phyloP scores from a whole-genome alignment of 208 protist species.

The Acanthamoeba lenticulata region DNA sequence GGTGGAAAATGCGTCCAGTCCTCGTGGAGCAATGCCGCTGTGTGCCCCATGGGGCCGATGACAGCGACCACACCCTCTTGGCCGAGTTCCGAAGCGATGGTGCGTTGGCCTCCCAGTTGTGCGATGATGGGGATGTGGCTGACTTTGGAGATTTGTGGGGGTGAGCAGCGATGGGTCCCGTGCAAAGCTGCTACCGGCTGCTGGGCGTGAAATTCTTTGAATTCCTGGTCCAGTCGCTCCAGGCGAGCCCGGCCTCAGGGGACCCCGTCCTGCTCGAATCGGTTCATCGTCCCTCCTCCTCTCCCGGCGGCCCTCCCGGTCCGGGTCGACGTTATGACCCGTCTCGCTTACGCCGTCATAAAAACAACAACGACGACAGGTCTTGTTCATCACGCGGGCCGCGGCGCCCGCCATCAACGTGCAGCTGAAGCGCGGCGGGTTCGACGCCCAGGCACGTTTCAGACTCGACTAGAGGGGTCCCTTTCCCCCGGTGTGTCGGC shows the following conservation, averaged over 20 bases:
- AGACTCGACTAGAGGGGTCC: background rate
- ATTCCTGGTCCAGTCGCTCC: background rate
- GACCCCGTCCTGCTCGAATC: background rate
- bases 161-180: background rate
- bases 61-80: background rate
- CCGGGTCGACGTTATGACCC: background rate
- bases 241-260: background rate
- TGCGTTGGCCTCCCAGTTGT: too few species aligned
- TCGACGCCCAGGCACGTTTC: background rate
- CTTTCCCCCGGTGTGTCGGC: background rate
- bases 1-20: background rate
- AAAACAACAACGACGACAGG: too few species aligned
- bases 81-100: background rate
- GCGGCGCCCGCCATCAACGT: background rate
- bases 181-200: slow-evolving; percentile 11
- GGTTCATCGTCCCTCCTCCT: background rate
- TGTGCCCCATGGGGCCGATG: background rate
- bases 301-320: too few species aligned
- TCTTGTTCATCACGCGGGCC: background rate
- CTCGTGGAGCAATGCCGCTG: background rate
- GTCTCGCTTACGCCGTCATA: background rate
- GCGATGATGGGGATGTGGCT: too few species aligned
- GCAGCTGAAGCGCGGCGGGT: background rate
- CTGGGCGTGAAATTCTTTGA: slow-evolving; percentile 1
- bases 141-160: too few species aligned